Base-by-base conservation (phyloP, 306 rosid species). In the Trichosanthes cucumerina region DNA sequence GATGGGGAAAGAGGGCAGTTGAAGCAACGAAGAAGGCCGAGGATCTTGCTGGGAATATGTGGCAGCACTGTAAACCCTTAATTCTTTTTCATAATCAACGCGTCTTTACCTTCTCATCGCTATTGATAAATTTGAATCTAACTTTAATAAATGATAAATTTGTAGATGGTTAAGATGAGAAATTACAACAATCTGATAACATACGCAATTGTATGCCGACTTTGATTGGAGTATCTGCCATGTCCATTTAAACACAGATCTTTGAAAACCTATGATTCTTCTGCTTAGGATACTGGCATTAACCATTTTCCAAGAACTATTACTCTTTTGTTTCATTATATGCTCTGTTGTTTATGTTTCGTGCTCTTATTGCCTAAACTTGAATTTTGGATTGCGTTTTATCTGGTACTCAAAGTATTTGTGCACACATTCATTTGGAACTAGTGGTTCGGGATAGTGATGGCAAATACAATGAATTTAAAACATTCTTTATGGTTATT, bases 1-100 rank as follows among this genome's bases (percentile, higher is more conserved):
- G 87, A 85, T 92, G 97, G 97, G 93, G 99, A 6, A 96, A 96
- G 89, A 96, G 84, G 85, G 99, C 99, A 2, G 97, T 90, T 15
- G 98, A 92, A 18, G 96, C 97, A 50, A 88, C 98, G 74, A 96
- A 96, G 87, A 96, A 88, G 87, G 93, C 98, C 1, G 93, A 96
- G 81, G 99, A 91, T 89, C 92, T 92, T 33, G 98, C 98, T 56
- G 98, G 96, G 19, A 91, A 93, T 77, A 88, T 93, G 96, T 96
- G 99, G 99, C 98, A 93, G 79, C 99, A 93, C 86, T 83, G 98
- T 96, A 81, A 87, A 87, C 80, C 33, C 84, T 58, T 8, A 3
- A 3, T 69, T 43, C 54, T 43, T 69, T 69, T 4, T 5, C 24
- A 68, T 39, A 66, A 66, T 66, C 28, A 38, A 34, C 49, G 24